Conservation (phyloP, 225 moss, liverwort and hornwort genomes). For the Physcomitrium patens region DNA sequence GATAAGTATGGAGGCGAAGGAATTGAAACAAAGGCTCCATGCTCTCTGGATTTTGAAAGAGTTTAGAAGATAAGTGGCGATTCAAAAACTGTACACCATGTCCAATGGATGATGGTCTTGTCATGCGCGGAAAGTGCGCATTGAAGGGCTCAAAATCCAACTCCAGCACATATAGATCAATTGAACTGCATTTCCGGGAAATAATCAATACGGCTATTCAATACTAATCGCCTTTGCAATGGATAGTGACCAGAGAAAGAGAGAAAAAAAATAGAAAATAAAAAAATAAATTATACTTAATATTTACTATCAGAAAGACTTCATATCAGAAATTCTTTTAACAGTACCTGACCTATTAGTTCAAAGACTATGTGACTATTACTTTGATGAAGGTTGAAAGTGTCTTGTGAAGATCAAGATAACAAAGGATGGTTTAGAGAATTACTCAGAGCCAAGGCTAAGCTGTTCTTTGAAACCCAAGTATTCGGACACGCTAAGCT, state of each 20-base stretch:
- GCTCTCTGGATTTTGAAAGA: conserved; percentile 67
- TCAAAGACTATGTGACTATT: not conserved
- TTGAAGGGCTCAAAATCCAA: conserved; percentile 90
- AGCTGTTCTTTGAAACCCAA: conserved; percentile 80
- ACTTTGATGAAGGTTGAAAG: conserved; percentile 20
- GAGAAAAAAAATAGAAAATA: not conserved
- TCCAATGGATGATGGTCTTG: conserved; percentile 76
- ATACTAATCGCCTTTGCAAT: not conserved
- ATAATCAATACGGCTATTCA: not conserved
- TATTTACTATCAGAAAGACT: not conserved
- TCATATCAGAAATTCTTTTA: not conserved
- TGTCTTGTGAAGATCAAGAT: not conserved
- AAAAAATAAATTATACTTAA: no score
- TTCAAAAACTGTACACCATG: conserved; percentile 90
- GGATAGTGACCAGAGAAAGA: conserved; percentile 1
- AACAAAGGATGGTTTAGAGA: not conserved
- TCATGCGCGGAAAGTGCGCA: conserved; percentile 76
- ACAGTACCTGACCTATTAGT: conserved; percentile 1
- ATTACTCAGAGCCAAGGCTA: conserved; percentile 30
- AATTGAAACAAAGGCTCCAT: conserved; percentile 81
- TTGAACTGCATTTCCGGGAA: conserved; percentile 28
- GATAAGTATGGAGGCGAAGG: conserved; percentile 69
- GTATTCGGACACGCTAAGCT: conserved; percentile 69
- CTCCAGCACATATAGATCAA: conserved; percentile 70
- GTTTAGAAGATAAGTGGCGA: conserved; percentile 82